Conservation (phyloP, 2,329 filamentous ascomycete genomes). For the Ascochyta rabiei region DNA sequence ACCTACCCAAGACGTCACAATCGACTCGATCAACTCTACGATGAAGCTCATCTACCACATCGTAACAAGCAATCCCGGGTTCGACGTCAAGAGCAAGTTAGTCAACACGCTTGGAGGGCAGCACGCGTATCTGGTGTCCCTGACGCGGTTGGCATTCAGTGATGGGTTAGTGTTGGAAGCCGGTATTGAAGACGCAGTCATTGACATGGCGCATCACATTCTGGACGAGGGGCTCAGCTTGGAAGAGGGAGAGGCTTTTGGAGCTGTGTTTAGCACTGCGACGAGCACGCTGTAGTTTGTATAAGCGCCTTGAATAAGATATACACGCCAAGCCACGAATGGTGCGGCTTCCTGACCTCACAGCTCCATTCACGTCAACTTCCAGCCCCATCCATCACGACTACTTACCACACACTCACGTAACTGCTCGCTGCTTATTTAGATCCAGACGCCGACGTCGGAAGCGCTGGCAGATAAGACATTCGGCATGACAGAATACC, state of each 20-base stretch:
- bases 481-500: conserved; percentile 8
- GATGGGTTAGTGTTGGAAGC: conserved; percentile 79
- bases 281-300: conserved; percentile 9
- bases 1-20: conserved; percentile 48
- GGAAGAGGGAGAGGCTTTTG: conserved; percentile 71
- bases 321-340: too few species aligned
- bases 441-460: not conserved
- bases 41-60: conserved; percentile 68
- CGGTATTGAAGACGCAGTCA: conserved; percentile 76
- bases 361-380: too few species aligned
- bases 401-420: not conserved
- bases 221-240: conserved; percentile 81
- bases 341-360: too few species aligned
- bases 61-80: conserved; percentile 64
- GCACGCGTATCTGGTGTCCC: conserved; percentile 80
- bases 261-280: conserved; percentile 49
- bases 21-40: conserved; percentile 63
- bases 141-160: conserved; percentile 85
- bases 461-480: not conserved
- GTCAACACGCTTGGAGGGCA: conserved; percentile 71
- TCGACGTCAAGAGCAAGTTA: conserved; percentile 75
- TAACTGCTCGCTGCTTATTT: not conserved
- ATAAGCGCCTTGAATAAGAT: too few species aligned
- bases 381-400: not conserved
- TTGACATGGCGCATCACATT: conserved; percentile 80